Conservation (phyloP, 148 eudicot genomes). For the Diospyros lotus region DNA sequence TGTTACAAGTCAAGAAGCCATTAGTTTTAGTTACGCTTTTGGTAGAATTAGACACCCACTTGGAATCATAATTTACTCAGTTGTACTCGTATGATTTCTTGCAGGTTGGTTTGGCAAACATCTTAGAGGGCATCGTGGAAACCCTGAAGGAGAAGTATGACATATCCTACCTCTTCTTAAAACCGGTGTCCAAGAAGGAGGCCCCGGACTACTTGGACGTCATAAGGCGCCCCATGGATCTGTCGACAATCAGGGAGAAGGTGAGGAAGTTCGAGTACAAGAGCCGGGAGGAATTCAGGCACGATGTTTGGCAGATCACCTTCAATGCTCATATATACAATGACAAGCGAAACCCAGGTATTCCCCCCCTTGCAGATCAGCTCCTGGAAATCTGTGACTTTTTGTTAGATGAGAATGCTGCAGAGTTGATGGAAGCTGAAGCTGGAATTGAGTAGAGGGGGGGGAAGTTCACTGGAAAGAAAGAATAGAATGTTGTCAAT, state of each 20-base stretch:
- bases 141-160: slow-evolving; percentile 48
- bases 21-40: no score
- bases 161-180: slow-evolving; percentile 70
- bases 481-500: background rate
- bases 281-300: slow-evolving; percentile 61
- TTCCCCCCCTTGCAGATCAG: slow-evolving; percentile 93
- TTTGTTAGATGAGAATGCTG: slow-evolving; percentile 46
- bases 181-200: slow-evolving; percentile 86
- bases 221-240: slow-evolving; percentile 76
- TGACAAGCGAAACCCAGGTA: slow-evolving; percentile 76
- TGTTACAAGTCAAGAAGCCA: no score
- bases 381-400: slow-evolving; percentile 76
- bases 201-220: slow-evolving; percentile 76
- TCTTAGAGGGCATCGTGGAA: slow-evolving; percentile 75
- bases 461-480: background rate
- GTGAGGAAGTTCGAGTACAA: slow-evolving; percentile 75
- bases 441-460: slow-evolving; percentile 42
- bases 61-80: background rate
- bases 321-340: slow-evolving; percentile 77
- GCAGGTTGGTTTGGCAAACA: slow-evolving; percentile 86
- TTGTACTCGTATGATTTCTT: background rate
- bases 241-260: slow-evolving; percentile 77
- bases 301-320: slow-evolving; percentile 83
- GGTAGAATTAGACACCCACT: background rate
- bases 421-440: slow-evolving; percentile 64